Evolutionary conservation across 306 rosid species (phyloP).

Genomic region (Carpinus fangiana): DNA sequence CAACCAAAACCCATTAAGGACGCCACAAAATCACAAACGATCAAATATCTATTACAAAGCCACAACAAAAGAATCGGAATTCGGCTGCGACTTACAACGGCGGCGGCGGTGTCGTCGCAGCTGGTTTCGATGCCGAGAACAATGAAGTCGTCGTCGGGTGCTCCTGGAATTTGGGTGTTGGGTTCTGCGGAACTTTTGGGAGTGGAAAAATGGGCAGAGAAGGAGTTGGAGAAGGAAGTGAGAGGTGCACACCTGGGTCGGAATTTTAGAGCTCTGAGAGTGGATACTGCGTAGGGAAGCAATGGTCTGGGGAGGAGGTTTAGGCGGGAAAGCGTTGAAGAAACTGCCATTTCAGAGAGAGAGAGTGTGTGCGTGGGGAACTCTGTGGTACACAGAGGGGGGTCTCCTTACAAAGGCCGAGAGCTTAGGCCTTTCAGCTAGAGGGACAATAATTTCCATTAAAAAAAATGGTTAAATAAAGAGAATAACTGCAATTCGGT

Average conservation of each 20-base stretch:
- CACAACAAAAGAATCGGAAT: neutral
- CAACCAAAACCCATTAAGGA: constrained; percentile 11
- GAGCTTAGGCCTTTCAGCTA: too few relatives aligned
- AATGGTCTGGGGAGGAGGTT: constrained; percentile 62
- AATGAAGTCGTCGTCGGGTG: constrained; percentile 42
- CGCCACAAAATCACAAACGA: neutral
- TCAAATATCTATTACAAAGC: neutral
- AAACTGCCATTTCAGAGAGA: constrained; percentile 43
- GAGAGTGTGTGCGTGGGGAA: neutral
- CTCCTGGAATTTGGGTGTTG: constrained; percentile 23
- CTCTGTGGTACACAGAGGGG: too few relatives aligned
- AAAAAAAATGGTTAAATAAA: too few relatives aligned
- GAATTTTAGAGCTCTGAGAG: constrained; percentile 31
- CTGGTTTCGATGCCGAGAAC: constrained; percentile 95
- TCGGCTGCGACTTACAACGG: constrained; percentile 54
- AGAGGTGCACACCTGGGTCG: constrained; percentile 15
- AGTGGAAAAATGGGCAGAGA: constrained; percentile 15
- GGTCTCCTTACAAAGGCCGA: too few relatives aligned
- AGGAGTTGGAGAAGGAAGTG: constrained; percentile 21
- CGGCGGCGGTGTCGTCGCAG: constrained; percentile 97
- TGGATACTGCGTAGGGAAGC: constrained; percentile 13
- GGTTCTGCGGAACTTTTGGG: constrained; percentile 8
- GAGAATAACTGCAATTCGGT: too few relatives aligned
- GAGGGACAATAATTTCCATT: too few relatives aligned
- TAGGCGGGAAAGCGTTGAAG: constrained; percentile 64